Conservation (phyloP, 768 basidiomycete genomes). For the Tulasnella calospora region DNA sequence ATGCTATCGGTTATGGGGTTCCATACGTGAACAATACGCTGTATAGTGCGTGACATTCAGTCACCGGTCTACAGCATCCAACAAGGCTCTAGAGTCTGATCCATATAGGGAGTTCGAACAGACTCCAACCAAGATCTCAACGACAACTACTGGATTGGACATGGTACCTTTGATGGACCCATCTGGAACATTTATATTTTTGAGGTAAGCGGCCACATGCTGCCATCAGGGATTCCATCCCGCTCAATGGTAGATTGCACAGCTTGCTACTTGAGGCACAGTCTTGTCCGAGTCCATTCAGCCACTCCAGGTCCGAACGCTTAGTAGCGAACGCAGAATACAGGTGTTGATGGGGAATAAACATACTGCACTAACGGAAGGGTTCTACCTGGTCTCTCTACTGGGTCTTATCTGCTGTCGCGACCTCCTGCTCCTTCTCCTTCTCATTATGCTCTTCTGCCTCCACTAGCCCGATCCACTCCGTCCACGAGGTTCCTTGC, state of each 20-base stretch:
- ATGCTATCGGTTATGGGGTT: conserved; percentile 7
- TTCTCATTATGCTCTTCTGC: not conserved
- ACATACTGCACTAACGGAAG: not conserved
- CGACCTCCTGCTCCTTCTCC: not conserved
- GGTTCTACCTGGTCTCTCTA: not conserved
- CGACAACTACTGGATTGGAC: not conserved
- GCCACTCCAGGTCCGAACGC: not conserved
- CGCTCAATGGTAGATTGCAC: not conserved
- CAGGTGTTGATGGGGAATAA: not conserved
- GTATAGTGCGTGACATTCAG: not conserved
- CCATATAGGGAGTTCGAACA: not conserved
- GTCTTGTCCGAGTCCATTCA: not conserved
- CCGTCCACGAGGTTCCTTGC: conserved; percentile 68
- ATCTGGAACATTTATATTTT: conserved; percentile 10
- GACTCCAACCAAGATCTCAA: conserved; percentile 12
- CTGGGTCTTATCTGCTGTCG: not conserved
- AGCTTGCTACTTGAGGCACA: not conserved
- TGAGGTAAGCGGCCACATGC: not conserved
- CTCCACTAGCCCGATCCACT: conserved; percentile 24
- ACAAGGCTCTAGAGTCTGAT: not conserved
- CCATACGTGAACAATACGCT: not conserved
- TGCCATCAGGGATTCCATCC: not conserved
- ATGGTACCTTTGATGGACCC: not conserved
- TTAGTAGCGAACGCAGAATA: not conserved
- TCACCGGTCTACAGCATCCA: no score